Percentiles rank a stretch among this genome's conserved stretches.
These are phyloP conservation scores for Psilocybe subaeruginosa DNA, from an alignment of 768 basidiomycete species.

Conservation along the genomic window DNA sequence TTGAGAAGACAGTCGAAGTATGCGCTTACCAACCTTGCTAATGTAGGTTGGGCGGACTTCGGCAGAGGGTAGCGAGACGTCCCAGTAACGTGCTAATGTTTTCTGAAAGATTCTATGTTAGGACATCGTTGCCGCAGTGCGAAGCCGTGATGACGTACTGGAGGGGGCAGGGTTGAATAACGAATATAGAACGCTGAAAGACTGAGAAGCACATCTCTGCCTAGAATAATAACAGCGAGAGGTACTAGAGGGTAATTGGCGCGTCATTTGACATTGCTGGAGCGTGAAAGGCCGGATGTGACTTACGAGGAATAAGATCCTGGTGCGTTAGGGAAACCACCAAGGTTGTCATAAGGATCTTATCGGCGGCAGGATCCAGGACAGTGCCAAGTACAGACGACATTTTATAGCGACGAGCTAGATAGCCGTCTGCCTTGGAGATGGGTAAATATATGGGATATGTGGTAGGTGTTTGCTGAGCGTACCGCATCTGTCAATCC, in stretches of 20 bases:
- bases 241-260: constrained; percentile 57
- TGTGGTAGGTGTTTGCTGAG: constrained; percentile 5
- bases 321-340: constrained; percentile 85
- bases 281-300: background rate
- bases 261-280: background rate
- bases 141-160: constrained; percentile 53
- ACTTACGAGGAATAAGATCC: constrained; percentile 80
- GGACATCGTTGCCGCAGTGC: background rate
- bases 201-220: constrained; percentile 85
- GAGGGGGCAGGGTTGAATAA: constrained; percentile 85
- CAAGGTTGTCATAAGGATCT: constrained; percentile 92
- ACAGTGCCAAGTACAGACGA: constrained; percentile 92
- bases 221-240: constrained; percentile 83
- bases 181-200: constrained; percentile 93
- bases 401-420: constrained; percentile 88
- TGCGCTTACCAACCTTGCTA: constrained; percentile 66
- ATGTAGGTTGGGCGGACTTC: constrained; percentile 94
- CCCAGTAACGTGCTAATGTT: constrained; percentile 94
- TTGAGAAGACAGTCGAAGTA: background rate
- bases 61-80: constrained; percentile 93
- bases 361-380: constrained; percentile 97
- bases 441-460: constrained; percentile 7
- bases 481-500: constrained; percentile 92
- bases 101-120: constrained; percentile 50
- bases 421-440: constrained; percentile 82